Base-by-base conservation (phyloP, 192 early-diverging fungal species). In the Coemansia pectinata region DNA sequence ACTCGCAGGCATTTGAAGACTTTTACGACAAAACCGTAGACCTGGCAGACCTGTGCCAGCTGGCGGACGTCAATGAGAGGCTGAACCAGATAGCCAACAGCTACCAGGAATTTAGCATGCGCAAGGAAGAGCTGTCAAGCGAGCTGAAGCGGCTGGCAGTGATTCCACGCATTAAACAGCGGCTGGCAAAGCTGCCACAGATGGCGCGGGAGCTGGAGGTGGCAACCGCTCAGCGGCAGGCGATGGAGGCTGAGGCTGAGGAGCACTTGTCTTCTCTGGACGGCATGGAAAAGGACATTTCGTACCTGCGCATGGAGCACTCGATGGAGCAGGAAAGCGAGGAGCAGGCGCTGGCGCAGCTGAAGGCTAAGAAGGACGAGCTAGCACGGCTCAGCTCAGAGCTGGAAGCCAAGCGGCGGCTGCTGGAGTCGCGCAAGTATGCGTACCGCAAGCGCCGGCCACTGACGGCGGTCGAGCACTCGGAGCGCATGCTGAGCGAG, bases 21-120 rank as follows among this genome's bases (percentile, higher is more conserved):
- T 83, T 83, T 40, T 83, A 83, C 67, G 77, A 83, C 66, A 83
- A 83, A 41, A 83, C 81, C 0, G 81, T 83, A 0, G 81, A 83
- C 17, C 66, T 83, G 33, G 81, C 81, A 0, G 81, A 83, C 65
- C 59, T 83, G 11, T 83, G 81, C 29, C 81, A 83, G 57, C 67
- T 83, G 14, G 70, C 81, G 7, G 81, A 78, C 17, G 77, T 83
- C 61, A 83, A 83, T 50, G 81, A 83, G 60, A 50, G 81, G 25
- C 66, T 83, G n/a, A 78, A 83, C 70, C 76, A 78, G 45, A 58
- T 83, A 31, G 81, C 81, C 44, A 83, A 83, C 60, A 74, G 48
- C 45, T 83, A 83, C 70, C 81, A 83, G 64, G 81, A 83, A 0
- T 76, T 77, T 27, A 68, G 59, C 14, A 64, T 76, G 27, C 66